A percentile compares a stretch with the other conserved stretches of the same genome.
Conservation (phyloP, 2,329 filamentous ascomycete species). For the Uncinocarpus reesii region DNA sequence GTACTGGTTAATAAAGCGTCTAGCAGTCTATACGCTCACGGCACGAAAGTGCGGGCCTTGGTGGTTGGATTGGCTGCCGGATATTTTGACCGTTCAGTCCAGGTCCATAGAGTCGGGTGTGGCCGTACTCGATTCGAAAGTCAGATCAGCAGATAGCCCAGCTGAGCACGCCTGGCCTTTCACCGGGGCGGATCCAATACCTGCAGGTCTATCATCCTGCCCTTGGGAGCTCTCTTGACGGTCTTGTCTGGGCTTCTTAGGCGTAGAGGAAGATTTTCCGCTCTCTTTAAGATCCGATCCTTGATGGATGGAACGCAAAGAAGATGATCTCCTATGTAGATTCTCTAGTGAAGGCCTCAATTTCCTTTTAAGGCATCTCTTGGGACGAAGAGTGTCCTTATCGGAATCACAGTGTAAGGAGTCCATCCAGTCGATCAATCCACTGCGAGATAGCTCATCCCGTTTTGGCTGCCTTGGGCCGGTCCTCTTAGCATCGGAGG, state of each 20-base stretch:
- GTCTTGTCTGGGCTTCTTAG: slow-evolving; percentile 7
- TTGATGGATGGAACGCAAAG: neutral
- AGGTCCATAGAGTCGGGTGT: slow-evolving; percentile 9
- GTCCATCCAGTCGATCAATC: slow-evolving; percentile 28
- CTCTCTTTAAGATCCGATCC: neutral
- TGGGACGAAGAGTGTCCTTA: slow-evolving; percentile 16
- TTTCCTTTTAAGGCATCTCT: slow-evolving; percentile 30
- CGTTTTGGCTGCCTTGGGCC: slow-evolving; percentile 19
- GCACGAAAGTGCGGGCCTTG: too few relatives aligned
- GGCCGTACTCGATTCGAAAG: neutral
- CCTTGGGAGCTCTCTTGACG: too few relatives aligned
- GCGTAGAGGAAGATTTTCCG: neutral
- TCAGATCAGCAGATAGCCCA: neutral
- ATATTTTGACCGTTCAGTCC: neutral
- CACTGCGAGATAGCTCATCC: slow-evolving; percentile 26
- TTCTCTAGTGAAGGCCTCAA: slow-evolving; percentile 15
- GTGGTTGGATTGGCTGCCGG: too few relatives aligned
- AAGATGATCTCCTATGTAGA: neutral
- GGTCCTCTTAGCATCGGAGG: slow-evolving; percentile 10
- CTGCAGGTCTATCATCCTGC: neutral
- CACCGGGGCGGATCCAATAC: neutral
- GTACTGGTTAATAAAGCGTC: too few relatives aligned
- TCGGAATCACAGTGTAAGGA: slow-evolving; percentile 25
- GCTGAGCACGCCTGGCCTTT: neutral
- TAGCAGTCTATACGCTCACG: too few relatives aligned